Evolutionary conservation across 2,329 filamentous ascomycete genomes (phyloP).

Genomic region (Tolypocladium inflatum): DNA sequence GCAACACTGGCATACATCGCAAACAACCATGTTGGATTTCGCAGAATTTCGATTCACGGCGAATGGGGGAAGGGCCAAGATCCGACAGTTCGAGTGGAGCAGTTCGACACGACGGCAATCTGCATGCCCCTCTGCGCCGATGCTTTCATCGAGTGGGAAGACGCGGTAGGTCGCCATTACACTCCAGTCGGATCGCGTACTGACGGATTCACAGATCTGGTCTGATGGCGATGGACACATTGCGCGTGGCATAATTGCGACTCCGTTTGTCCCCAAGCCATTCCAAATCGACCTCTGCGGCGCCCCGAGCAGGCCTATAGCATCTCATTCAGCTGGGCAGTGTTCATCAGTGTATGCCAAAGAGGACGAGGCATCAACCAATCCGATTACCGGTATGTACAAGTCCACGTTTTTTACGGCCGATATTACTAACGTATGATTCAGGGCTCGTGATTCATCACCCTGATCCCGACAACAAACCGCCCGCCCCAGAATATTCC

Average conservation of each 20-base stretch:
- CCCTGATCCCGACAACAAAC: constrained; percentile 12
- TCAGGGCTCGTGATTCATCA: constrained; percentile 37
- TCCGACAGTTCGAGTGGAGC: constrained; percentile 28
- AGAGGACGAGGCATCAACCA: constrained; percentile 21
- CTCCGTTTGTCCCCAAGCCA: constrained; percentile 37
- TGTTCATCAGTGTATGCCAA: constrained; percentile 38
- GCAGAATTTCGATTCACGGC: constrained; percentile 32
- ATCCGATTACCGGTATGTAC: constrained; percentile 13
- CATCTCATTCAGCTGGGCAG: constrained; percentile 28
- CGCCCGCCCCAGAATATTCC: constrained; percentile 36
- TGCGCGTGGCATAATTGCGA: constrained; percentile 45
- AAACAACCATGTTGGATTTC: constrained; percentile 45
- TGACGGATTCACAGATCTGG: constrained; percentile 30
- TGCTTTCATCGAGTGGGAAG: constrained; percentile 47
- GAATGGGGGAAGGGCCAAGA: constrained; percentile 23
- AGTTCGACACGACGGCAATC: constrained; percentile 33
- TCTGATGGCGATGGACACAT: constrained; percentile 23
- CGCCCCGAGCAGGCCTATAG: constrained; percentile 8
- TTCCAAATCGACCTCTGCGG: constrained; percentile 39
- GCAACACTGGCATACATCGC: constrained; percentile 41
- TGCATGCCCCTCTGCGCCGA: constrained; percentile 42
- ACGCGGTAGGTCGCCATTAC: constrained; percentile 26
- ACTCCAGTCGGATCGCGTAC: background rate
- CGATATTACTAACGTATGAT: background rate
- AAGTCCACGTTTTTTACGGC: background rate